Evolutionary conservation across 306 rosid species (phyloP), one percentile per base, ranked within the genome.

Genomic region (Acacia confusa): DNA sequence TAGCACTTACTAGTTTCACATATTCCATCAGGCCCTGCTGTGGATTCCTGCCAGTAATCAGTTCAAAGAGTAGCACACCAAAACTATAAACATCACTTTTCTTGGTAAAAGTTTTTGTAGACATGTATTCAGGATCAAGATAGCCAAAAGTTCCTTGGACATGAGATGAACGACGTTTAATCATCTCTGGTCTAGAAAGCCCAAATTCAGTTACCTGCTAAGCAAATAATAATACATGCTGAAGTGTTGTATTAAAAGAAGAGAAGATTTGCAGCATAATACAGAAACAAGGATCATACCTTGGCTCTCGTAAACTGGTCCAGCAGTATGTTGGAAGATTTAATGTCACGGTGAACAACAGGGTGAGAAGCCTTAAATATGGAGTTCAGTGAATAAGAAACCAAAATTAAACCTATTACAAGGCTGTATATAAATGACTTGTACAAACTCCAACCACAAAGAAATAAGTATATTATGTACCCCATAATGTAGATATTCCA

Each of bases 401-500:
- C 27, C 48, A 44, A 78, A 75, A 57, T 2, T 53, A 75, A 83
- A 73, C 61, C 12, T 68, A 44, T 27, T 72, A 12, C 74, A 17
- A 74, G 9, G 48, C 15, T 44, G 78, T 52, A 48, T 57, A 47
- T 22, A 70, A 81, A 76, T 70, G 78, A 57, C 52, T 40, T 16
- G 64, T 24, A 65, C 53, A 40, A 70, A 79, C 63, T 43, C 24
- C 3, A n/a, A 20, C 50, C 14, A 73, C 14, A 24, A 80, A 69
- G 50, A 48, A 71, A 86, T 52, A 58, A 77, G 52, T 84, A 34
- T 3, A 60, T 25, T 57, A 47, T 61, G 50, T 89, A 95, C 99
- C 93, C 98, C 97, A 83, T 87, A 89, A 83, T 95, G 99, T 66
- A 95, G 98, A 90, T 95, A 95, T 89, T 95, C 99, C 87, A 95